phyloP scores from a whole-genome alignment of 1,139 yeast species.

The Ogataea hybrid region DNA sequence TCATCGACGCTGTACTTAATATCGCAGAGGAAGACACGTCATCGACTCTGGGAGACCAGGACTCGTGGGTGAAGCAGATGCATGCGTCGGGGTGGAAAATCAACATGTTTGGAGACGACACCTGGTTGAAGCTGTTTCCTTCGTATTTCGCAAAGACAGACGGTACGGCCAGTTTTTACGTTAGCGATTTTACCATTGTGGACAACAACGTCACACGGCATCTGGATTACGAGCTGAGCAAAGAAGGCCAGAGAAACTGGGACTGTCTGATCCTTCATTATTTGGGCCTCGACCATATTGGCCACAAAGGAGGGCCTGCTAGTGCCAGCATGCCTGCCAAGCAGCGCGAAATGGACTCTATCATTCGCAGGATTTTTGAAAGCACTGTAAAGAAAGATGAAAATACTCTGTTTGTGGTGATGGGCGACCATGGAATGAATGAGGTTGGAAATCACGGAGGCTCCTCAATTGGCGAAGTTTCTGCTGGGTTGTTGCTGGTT shows the following conservation, averaged over 20 bases:
- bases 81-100: slow-evolving; percentile 42
- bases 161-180: slow-evolving; percentile 93
- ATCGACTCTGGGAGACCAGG: slow-evolving; percentile 71
- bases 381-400: slow-evolving; percentile 41
- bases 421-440: slow-evolving; percentile 98
- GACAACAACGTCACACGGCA: slow-evolving; percentile 93
- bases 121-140: slow-evolving; percentile 92
- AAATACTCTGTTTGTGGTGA: slow-evolving; percentile 64
- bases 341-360: slow-evolving; percentile 79
- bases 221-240: slow-evolving; percentile 51
- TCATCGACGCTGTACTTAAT: slow-evolving; percentile 83
- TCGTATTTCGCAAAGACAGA: slow-evolving; percentile 61
- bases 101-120: slow-evolving; percentile 94
- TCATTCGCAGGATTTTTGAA: slow-evolving; percentile 54
- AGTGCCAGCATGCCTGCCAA: slow-evolving; percentile 78
- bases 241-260: slow-evolving; percentile 48
- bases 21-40: slow-evolving; percentile 90
- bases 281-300: slow-evolving; percentile 92
- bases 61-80: slow-evolving; percentile 84
- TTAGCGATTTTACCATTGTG: slow-evolving; percentile 90
- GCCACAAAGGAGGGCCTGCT: slow-evolving; percentile 92
- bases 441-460: slow-evolving; percentile 96
- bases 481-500: slow-evolving; percentile 72
- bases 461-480: slow-evolving; percentile 86
- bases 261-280: slow-evolving; percentile 86